Conservation (phyloP, 2,329 filamentous ascomycete genomes). For the Zalaria obscura region DNA sequence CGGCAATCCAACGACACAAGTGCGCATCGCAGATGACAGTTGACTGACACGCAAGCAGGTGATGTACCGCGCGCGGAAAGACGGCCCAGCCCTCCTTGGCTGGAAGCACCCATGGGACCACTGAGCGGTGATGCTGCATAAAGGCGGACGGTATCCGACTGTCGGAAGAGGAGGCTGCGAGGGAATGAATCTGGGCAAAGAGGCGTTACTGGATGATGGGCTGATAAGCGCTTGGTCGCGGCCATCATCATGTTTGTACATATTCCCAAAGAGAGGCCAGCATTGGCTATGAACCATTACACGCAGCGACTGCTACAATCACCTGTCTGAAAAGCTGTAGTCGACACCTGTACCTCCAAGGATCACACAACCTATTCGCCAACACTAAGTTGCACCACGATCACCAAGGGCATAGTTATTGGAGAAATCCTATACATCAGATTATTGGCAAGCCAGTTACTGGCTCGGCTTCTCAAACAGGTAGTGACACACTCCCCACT, state of each 20-base stretch:
- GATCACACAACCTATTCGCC: too few species aligned
- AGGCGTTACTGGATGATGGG: too few species aligned
- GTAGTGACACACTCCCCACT: conserved; percentile 54
- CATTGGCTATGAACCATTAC: not conserved
- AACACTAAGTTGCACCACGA: too few species aligned
- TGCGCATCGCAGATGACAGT: not conserved
- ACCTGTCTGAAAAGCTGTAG: not conserved
- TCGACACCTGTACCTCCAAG: too few species aligned
- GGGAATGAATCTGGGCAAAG: too few species aligned
- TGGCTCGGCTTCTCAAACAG: conserved; percentile 43
- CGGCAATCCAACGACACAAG: conserved; percentile 21
- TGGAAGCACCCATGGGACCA: conserved; percentile 97
- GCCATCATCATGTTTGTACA: too few species aligned
- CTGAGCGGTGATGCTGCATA: conserved; percentile 29
- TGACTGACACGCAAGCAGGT: conserved; percentile 38
- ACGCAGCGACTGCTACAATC: conserved; percentile 2
- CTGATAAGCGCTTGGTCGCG: too few species aligned
- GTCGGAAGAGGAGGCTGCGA: too few species aligned
- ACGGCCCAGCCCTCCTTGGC: conserved; percentile 79
- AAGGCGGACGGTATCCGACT: not conserved
- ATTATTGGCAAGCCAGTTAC: too few species aligned
- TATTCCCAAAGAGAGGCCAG: too few species aligned
- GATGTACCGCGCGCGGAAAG: conserved; percentile 70
- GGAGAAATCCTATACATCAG: too few species aligned
- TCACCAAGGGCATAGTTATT: too few species aligned